These are phyloP conservation scores for Juglanconis oblonga DNA, from an alignment of 2,329 filamentous ascomycete species.

Conservation along the genomic window DNA sequence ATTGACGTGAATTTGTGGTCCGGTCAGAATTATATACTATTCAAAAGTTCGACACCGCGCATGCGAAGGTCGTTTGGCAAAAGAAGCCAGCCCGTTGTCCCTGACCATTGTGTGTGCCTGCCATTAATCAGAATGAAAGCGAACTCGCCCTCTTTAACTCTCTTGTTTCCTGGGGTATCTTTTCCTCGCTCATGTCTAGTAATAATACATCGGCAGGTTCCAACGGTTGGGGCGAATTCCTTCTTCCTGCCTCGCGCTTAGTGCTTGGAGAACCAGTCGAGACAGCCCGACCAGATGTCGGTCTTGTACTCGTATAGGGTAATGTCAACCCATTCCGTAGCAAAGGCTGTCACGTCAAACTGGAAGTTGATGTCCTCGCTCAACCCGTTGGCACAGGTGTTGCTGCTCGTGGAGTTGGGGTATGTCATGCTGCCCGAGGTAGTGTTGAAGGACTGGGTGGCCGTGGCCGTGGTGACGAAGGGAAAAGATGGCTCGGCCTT, in stretches of 20 bases:
- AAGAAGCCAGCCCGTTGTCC: too few relatives aligned
- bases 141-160: not conserved
- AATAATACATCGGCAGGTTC: not conserved
- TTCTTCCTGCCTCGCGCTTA: not conserved
- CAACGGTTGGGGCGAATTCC: not conserved
- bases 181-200: not conserved
- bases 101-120: too few relatives aligned
- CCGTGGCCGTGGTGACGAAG: conserved; percentile 11
- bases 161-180: not conserved
- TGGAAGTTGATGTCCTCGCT: conserved; percentile 6
- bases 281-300: conserved; percentile 10
- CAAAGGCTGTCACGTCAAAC: conserved; percentile 14
- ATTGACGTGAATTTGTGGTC: too few relatives aligned
- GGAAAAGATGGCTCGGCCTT: conserved; percentile 16
- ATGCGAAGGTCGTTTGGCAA: too few relatives aligned
- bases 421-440: conserved; percentile 4
- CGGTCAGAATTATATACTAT: too few relatives aligned
- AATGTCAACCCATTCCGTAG: conserved; percentile 8
- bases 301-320: conserved; percentile 13
- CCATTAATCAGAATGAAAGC: too few relatives aligned
- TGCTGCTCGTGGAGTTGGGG: conserved; percentile 14
- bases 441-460: conserved; percentile 12
- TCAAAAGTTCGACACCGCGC: too few relatives aligned
- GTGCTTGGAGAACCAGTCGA: not conserved
- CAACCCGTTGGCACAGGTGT: conserved; percentile 14